Percentiles rank a stretch among this genome's conserved stretches.
Evolutionary conservation across 768 basidiomycete genomes (phyloP).

Genomic region (Tulasnella sp.): DNA sequence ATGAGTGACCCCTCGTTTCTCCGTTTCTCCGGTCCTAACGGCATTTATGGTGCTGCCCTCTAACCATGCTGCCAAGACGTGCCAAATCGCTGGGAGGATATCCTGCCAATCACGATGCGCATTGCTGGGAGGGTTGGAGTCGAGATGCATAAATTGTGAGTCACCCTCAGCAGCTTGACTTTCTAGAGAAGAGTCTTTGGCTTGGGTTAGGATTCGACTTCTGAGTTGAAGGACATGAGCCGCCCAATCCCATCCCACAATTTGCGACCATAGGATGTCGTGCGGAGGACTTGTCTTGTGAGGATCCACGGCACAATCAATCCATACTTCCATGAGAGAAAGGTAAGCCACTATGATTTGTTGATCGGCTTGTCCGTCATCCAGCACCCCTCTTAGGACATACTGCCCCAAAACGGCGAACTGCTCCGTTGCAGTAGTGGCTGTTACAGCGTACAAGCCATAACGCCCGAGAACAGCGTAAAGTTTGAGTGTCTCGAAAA

Average conservation of each 20-base stretch:
- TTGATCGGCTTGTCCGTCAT: neutral
- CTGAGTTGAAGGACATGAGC: constrained; percentile 35
- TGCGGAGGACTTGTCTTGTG: constrained; percentile 78
- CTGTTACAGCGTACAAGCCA: constrained; percentile 60
- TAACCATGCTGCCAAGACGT: constrained; percentile 51
- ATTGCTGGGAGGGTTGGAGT: constrained; percentile 23
- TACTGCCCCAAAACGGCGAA: constrained; percentile 36
- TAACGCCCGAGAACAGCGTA: constrained; percentile 61
- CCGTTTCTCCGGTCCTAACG: constrained; percentile 48
- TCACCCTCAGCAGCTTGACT: too few species aligned
- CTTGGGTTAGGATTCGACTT: neutral
- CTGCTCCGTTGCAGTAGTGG: constrained; percentile 48
- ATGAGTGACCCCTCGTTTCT: too few species aligned
- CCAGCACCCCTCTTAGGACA: constrained; percentile 8
- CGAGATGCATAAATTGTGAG: constrained; percentile 23
- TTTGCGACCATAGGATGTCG: constrained; percentile 81
- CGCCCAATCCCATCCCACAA: constrained; percentile 67
- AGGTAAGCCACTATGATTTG: constrained; percentile 28
- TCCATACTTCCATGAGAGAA: constrained; percentile 57
- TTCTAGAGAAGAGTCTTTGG: too few species aligned
- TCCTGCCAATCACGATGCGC: constrained; percentile 22
- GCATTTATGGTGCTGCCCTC: constrained; percentile 68
- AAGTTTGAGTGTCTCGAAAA: constrained; percentile 45
- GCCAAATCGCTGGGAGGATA: constrained; percentile 36
- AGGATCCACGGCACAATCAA: constrained; percentile 74